phyloP scores from a whole-genome alignment of 2,329 filamentous ascomycete genomes.

The Aschersonia sp. region DNA sequence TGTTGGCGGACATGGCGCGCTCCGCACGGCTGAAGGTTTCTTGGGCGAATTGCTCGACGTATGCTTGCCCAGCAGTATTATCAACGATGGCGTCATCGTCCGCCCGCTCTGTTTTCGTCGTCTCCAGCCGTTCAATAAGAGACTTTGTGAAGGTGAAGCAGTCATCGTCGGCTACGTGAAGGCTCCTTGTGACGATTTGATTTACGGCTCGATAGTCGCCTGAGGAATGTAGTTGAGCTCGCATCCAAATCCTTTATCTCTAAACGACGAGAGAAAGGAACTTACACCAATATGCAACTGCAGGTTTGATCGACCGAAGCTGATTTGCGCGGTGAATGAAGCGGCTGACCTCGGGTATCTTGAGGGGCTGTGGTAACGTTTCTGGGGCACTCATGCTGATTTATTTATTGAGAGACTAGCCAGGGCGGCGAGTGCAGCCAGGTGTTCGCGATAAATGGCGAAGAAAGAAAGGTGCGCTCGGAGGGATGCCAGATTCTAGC shows the following conservation, averaged over 20 bases:
- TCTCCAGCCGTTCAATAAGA: slow-evolving; percentile 83
- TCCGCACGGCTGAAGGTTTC: slow-evolving; percentile 80
- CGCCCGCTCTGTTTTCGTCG: slow-evolving; percentile 42
- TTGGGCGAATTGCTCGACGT: slow-evolving; percentile 85
- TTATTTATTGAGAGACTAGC: neutral
- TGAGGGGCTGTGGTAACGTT: slow-evolving; percentile 36
- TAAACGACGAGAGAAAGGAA: slow-evolving; percentile 8
- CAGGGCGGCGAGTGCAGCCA: too few relatives aligned
- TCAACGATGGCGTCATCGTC: slow-evolving; percentile 75
- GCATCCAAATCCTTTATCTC: neutral
- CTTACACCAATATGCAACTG: slow-evolving; percentile 91
- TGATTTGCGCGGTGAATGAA: slow-evolving; percentile 76
- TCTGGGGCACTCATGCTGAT: slow-evolving; percentile 45
- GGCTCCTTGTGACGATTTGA: slow-evolving; percentile 67
- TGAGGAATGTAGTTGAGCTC: slow-evolving; percentile 18
- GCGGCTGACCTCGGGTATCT: slow-evolving; percentile 66
- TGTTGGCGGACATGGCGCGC: slow-evolving; percentile 66
- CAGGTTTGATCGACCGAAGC: slow-evolving; percentile 71
- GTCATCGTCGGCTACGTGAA: slow-evolving; percentile 69
- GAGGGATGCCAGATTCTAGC: too few relatives aligned
- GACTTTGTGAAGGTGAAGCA: slow-evolving; percentile 66
- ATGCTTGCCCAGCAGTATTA: slow-evolving; percentile 75
- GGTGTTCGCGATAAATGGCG: too few relatives aligned
- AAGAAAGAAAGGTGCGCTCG: too few relatives aligned
- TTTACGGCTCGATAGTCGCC: slow-evolving; percentile 89